These are phyloP conservation scores for Anacardium occidentale DNA, from an alignment of 345 rosid genomes.

Conservation along the genomic window DNA sequence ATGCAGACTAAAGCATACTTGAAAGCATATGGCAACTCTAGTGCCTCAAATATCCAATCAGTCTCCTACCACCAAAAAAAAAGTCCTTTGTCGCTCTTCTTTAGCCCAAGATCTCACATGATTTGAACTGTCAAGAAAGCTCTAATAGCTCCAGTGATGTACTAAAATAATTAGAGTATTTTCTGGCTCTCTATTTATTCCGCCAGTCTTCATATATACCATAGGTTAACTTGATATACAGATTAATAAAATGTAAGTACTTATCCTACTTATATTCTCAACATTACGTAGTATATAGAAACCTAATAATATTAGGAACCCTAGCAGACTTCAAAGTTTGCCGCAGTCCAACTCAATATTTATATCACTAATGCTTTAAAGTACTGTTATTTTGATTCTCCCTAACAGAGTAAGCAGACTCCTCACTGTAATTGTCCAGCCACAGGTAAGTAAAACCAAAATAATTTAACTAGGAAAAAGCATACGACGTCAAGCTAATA, in stretches of 20 bases:
- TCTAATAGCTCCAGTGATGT: background rate
- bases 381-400: too few relatives aligned
- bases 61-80: background rate
- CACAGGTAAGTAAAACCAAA: background rate
- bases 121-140: background rate
- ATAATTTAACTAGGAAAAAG: background rate
- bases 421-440: background rate
- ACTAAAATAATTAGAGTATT: background rate
- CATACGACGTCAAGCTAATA: conserved; percentile 1
- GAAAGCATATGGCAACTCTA: background rate
- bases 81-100: background rate
- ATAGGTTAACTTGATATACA: background rate
- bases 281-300: background rate
- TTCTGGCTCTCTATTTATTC: background rate
- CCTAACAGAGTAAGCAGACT: too few relatives aligned
- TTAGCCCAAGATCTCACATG: conserved; percentile 1
- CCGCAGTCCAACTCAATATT: background rate
- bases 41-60: background rate
- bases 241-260: background rate
- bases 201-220: background rate
- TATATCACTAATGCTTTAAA: background rate
- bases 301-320: background rate
- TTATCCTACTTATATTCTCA: background rate
- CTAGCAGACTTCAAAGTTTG: background rate
- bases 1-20: background rate